A percentile compares a stretch with the other conserved stretches of the same genome.
These are phyloP conservation scores for Anthracocystis panici-leucophaei DNA, from an alignment of 1,284 basidiomycete genomes.

Conservation along the genomic window DNA sequence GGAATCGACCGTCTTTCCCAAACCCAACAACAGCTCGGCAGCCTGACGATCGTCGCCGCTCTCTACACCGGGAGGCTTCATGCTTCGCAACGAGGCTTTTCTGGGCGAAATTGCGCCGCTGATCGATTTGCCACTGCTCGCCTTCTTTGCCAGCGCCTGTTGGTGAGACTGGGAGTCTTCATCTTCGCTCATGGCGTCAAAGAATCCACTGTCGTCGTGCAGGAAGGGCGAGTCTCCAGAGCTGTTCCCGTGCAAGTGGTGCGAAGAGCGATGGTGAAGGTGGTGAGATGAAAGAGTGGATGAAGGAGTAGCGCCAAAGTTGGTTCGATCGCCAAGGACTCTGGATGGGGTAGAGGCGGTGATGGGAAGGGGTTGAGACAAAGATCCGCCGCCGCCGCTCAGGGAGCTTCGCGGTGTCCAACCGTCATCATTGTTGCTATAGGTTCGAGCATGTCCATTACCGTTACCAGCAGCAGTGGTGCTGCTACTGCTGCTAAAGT, in stretches of 20 bases:
- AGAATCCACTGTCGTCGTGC: constrained; percentile 62
- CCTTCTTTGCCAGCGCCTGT: background rate
- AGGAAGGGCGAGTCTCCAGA: constrained; percentile 23
- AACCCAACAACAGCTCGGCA: constrained; percentile 56
- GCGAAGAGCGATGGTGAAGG: constrained; percentile 4
- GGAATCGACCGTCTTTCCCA: constrained; percentile 39
- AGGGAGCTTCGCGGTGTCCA: constrained; percentile 20
- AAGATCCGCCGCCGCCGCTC: constrained; percentile 7
- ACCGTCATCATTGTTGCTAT: constrained; percentile 18
- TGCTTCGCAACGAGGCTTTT: constrained; percentile 28
- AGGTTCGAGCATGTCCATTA: constrained; percentile 13
- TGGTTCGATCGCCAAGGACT: constrained; percentile 36
- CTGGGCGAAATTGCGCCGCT: constrained; percentile 9
- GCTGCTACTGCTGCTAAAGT: background rate
- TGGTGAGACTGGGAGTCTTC: constrained; percentile 14
- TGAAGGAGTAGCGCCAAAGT: constrained; percentile 18
- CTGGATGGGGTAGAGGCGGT: constrained; percentile 33
- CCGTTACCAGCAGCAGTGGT: background rate
- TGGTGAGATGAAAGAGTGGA: background rate
- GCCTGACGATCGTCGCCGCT: constrained; percentile 53
- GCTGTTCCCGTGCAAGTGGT: constrained; percentile 5
- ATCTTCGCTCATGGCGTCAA: constrained; percentile 43
- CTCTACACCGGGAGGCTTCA: constrained; percentile 3
- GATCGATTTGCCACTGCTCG: background rate
- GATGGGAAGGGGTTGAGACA: constrained; percentile 30